Conservation (phyloP, 345 rosid species). For the Corymbia maculata region DNA sequence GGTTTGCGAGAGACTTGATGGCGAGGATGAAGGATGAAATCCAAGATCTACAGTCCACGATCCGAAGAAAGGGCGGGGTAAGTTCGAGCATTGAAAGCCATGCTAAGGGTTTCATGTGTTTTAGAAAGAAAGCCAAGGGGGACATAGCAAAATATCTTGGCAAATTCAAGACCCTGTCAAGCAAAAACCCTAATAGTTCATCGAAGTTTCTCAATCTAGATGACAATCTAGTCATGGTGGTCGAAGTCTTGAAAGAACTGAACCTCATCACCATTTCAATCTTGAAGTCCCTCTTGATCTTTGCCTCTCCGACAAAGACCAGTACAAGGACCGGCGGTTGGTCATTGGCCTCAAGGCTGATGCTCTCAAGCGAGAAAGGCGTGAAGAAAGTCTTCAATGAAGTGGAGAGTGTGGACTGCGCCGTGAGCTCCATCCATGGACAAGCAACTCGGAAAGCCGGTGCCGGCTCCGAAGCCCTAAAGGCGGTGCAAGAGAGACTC, state of each 20-base stretch:
- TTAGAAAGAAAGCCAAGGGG: constrained; percentile 46
- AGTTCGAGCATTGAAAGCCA: constrained; percentile 20
- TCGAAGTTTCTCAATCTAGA: background rate
- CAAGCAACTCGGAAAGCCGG: background rate
- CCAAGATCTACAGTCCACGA: constrained; percentile 24
- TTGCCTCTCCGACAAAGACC: constrained; percentile 15
- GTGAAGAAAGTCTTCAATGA: constrained; percentile 20
- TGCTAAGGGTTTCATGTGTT: constrained; percentile 34
- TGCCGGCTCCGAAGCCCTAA: constrained; percentile 10
- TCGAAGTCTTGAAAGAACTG: constrained; percentile 25
- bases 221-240: constrained; percentile 8
- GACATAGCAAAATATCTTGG: constrained; percentile 29
- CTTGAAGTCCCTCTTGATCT: constrained; percentile 34
- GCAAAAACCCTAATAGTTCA: background rate
- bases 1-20: constrained; percentile 24
- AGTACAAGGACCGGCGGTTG: constrained; percentile 23
- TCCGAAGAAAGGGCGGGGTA: constrained; percentile 21
- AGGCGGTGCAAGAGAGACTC: constrained; percentile 14
- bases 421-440: constrained; percentile 4
- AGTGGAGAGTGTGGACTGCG: constrained; percentile 26
- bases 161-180: constrained; percentile 27
- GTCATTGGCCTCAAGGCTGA: constrained; percentile 25
- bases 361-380: constrained; percentile 11
- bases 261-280: constrained; percentile 15
- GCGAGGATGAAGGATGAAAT: constrained; percentile 25